Evolutionary conservation across 306 rosid genomes (phyloP), one percentile per base, ranked within the genome.

Genomic region (Quercus parvula): DNA sequence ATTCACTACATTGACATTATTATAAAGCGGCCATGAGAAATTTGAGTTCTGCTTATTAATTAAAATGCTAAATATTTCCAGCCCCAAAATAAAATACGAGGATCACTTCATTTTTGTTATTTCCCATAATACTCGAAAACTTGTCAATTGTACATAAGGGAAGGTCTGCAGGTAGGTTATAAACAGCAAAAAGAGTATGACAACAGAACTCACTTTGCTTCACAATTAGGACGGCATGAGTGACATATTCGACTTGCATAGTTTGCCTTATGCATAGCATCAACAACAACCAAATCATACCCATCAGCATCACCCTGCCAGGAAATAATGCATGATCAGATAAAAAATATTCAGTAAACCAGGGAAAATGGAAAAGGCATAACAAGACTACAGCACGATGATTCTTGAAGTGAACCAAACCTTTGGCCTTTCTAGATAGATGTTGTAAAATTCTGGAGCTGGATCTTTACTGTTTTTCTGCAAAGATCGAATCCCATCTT

Each of bases 261-360:
- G 87, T 95, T 95, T 55, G 99, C 99, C 86, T 93, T 96, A 78
- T 96, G 99, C 99, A 96, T 96, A 75, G 99, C 99, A 81, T 96
- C 99, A 73, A 96, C 99, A 9, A 96, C 99, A 55, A 93, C 97
- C 56, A 93, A 83, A 84, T 96, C 99, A 79, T 96, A 96, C 59
- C 99, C 99, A 82, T 96, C 96, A 38, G 94, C 98, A 72, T 93
- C 99, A 77, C 99, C 99, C 99, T 96, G 87, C 76, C 85, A 88
- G 69, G 79, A 73, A 73, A 76, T 13, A 74, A 74, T 19, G 5
- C 61, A 58, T 27, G 24, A 67, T 57, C 33, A 81, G 74, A 63
- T 54, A 51, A 64, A 55, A 12, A 46, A 67, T n/a, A 44, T 75
- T 70, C 28, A 56, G 70, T 15, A 63, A 76, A 57, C 56, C 28